Base-by-base conservation (phyloP, 1,139 yeast genomes). In the Geotrichum bryndzae region DNA sequence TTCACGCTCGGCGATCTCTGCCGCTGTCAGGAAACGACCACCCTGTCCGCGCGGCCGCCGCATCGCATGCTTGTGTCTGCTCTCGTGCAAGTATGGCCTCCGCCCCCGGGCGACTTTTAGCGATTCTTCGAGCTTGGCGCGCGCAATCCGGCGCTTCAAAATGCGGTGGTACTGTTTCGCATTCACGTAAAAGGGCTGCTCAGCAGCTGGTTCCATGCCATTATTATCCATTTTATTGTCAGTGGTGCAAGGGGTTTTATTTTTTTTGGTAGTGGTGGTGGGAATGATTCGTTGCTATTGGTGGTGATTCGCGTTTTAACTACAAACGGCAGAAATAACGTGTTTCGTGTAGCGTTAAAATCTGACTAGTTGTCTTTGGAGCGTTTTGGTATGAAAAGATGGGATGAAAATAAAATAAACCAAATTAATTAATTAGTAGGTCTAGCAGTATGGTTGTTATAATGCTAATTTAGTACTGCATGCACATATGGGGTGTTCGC, bases 1-100 rank as follows among this genome's bases (percentile, higher is more conserved):
- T 59, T 87, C 95, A 70, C 84, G 82, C 75, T 91, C 95, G 31
- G 96, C 97, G 64, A 94, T 92, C 72, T 95, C 99, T 3, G 96
- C 96, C 5, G 98, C 97, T 0, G 99, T 94, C 66, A 95, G 77
- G 70, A 95, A 95, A 65, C 99, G 80, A 2, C 99, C 99, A 38
- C 99, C 99, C 76, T 94, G 98, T 35, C 99, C 99, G 70, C 99
- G 84, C 18, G 99, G 99, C 74, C 99, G 84, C 72, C 99, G 83
- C 99, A 95, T 94, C 25, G 99, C 99, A 74, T 95, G 99, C 74
- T 94, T 94, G 75, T 95, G 99, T 69, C 99, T 83, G 22, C 97
- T 90, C 75, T 95, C 99, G 73, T 95, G 99, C 61, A 95, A 77
- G 73, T 95, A 95, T 2, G 99, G 99, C 71, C 88, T 88, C 67